Conservation (phyloP, 306 rosid species). For the Clitoria ternatea region DNA sequence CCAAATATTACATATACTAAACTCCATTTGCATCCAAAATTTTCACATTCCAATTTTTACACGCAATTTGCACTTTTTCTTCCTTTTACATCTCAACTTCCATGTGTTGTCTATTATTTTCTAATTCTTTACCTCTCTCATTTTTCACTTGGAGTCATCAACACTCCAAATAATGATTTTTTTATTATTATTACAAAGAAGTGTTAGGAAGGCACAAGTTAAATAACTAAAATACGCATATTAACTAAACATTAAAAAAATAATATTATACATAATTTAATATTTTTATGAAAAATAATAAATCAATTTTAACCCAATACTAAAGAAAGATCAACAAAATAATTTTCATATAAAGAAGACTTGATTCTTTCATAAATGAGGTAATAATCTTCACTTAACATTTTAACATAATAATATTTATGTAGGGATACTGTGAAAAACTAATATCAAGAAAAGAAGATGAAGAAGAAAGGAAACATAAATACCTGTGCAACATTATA, state of each 20-base stretch:
- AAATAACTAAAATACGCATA: background rate
- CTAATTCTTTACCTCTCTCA: too few relatives aligned
- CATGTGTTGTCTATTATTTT: too few relatives aligned
- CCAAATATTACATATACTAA: too few relatives aligned
- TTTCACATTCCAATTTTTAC: too few relatives aligned
- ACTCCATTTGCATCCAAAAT: too few relatives aligned
- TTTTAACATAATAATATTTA: background rate
- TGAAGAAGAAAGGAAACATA: background rate
- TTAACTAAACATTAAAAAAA: background rate
- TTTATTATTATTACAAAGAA: background rate
- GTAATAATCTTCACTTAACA: background rate
- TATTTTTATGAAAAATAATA: background rate
- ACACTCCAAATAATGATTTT: too few relatives aligned
- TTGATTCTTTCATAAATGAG: background rate
- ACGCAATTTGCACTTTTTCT: too few relatives aligned
- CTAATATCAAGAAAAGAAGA: background rate
- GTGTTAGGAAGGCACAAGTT: background rate
- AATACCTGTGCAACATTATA: slow-evolving; percentile 70
- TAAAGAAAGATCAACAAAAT: background rate
- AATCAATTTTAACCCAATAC: background rate
- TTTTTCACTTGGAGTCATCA: background rate
- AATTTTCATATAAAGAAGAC: background rate
- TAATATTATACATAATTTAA: background rate
- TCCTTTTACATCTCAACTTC: too few relatives aligned
- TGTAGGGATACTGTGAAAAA: background rate